Evolutionary conservation across 192 early-diverging fungal species (phyloP).

Genomic region (Coemansia sp.): DNA sequence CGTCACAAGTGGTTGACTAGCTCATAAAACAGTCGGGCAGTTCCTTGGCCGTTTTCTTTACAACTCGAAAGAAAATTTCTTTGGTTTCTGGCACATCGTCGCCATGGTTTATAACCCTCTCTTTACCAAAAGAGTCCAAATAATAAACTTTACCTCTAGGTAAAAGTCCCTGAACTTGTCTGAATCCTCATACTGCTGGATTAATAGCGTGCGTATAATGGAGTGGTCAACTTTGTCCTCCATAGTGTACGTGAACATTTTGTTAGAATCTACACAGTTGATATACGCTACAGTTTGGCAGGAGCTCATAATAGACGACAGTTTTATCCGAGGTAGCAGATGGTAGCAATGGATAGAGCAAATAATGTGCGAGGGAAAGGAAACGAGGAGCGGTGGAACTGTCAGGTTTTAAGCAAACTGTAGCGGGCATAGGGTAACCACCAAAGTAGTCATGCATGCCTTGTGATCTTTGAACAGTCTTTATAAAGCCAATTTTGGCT

Average conservation of each 20-base stretch:
- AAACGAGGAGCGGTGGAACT: too few species aligned
- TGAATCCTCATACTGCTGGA: not conserved
- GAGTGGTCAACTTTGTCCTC: not conserved
- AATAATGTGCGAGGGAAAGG: too few species aligned
- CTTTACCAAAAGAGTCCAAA: not conserved
- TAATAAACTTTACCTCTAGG: not conserved
- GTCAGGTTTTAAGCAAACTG: too few species aligned
- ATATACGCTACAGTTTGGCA: not conserved
- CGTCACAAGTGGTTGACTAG: too few species aligned
- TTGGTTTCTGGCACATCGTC: not conserved
- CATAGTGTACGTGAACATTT: not conserved
- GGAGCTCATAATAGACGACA: not conserved
- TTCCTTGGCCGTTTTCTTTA: not conserved
- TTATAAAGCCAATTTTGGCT: too few species aligned
- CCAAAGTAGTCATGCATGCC: too few species aligned
- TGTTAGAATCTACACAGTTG: not conserved
- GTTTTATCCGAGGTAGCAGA: not conserved
- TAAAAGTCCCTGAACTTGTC: not conserved
- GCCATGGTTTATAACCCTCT: not conserved
- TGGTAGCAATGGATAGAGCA: too few species aligned
- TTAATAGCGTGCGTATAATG: not conserved
- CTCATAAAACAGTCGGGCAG: not conserved
- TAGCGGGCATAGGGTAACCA: too few species aligned
- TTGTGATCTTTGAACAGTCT: too few species aligned
- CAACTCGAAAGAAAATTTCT: not conserved